Evolutionary conservation across 768 basidiomycete genomes (phyloP).

Genomic region (Boletus rufocinnamomeus): DNA sequence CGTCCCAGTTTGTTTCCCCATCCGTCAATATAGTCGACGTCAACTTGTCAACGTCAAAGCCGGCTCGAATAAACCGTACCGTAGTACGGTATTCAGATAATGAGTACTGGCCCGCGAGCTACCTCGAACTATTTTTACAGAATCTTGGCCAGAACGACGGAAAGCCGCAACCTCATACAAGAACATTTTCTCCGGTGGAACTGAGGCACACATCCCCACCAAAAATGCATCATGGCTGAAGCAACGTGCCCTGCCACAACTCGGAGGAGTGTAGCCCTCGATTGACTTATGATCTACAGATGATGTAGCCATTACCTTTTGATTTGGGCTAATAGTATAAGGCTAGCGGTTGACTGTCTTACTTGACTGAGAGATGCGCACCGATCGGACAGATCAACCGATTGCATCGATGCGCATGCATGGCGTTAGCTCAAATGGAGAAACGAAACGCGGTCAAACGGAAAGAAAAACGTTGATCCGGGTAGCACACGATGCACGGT

Average conservation of each 20-base stretch:
- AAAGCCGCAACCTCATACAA: not conserved
- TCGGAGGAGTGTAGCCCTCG: not conserved
- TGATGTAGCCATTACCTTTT: not conserved
- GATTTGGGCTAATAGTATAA: not conserved
- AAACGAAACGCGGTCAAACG: not conserved
- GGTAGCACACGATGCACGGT: not conserved
- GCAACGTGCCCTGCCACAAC: not conserved
- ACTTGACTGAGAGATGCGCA: not conserved
- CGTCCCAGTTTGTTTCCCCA: not conserved
- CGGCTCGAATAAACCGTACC: not conserved
- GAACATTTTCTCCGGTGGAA: not conserved
- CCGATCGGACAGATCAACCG: not conserved
- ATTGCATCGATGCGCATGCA: not conserved
- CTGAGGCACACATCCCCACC: not conserved
- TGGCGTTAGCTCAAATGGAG: not conserved
- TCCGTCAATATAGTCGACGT: not conserved
- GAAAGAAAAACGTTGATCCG: not conserved
- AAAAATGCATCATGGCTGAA: not conserved
- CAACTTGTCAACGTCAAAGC: not conserved
- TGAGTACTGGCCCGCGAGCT: not conserved
- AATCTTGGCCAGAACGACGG: not conserved
- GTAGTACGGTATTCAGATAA: no score
- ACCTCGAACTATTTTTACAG: constrained; percentile 10
- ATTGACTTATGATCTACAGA: not conserved
- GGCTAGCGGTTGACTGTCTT: not conserved